phyloP scores from a whole-genome alignment of 164 flowering plant species.

The Chloranthus sessilifolius region DNA sequence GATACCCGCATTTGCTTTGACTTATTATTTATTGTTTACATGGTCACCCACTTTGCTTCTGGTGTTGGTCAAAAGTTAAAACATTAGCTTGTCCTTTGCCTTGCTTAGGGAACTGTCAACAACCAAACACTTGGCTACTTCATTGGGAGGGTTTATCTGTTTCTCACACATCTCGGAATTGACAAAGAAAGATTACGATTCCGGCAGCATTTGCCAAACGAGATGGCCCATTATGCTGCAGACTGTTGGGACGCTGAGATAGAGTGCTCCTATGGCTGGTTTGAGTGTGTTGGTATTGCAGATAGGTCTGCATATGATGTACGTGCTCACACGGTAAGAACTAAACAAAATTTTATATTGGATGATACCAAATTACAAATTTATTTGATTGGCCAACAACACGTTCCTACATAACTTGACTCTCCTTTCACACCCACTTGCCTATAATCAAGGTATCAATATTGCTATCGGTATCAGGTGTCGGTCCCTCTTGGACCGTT shows the following conservation, averaged over 20 bases:
- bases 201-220: constrained; percentile 93
- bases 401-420: no score
- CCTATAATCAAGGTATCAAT: no score
- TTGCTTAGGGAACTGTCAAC: constrained; percentile 76
- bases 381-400: no score
- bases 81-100: background rate
- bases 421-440: no score
- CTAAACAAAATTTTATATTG: background rate
- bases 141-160: constrained; percentile 90
- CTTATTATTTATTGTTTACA: no score
- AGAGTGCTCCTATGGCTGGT: constrained; percentile 96
- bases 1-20: no score
- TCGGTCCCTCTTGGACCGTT: no score
- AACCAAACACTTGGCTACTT: constrained; percentile 92
- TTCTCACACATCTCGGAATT: constrained; percentile 80
- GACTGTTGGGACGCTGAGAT: constrained; percentile 99
- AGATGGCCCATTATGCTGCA: constrained; percentile 99
- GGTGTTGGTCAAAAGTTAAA: background rate
- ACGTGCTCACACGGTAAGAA: constrained; percentile 75
- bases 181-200: constrained; percentile 80
- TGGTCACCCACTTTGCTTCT: background rate
- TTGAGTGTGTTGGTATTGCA: constrained; percentile 98
- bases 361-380: no score
- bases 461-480: no score
- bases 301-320: constrained; percentile 96